Evolutionary conservation across 2,329 filamentous ascomycete genomes (phyloP), one percentile per base, ranked within the genome.

Genomic region (Canariomyces notabilis): DNA sequence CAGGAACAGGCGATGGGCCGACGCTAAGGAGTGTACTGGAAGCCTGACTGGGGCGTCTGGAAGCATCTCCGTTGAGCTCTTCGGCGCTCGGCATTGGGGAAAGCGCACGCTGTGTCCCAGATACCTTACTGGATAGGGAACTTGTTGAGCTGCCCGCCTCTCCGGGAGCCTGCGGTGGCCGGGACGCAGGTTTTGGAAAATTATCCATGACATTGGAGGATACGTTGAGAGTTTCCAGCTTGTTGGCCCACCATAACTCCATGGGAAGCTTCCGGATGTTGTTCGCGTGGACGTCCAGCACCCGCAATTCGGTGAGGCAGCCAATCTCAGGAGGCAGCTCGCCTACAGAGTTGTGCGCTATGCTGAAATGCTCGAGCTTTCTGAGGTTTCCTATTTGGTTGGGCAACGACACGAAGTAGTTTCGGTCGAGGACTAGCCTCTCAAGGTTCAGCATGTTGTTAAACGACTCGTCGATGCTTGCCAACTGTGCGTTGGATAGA

Each of bases 181-280:
- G 81, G 7, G 85, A 85, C 2, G 83, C 77, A 18, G 88, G 88
- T 62, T 95, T 96, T 1, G 93, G 93, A 61, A 98, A 97, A 33
- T 80, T 82, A 41, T 90, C 85, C 16, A 98, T 74, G 6, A 97
- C 84, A 57, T 98, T 98, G 9, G 93, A 96, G 0, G 91, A 97
- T 11, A 95, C 83, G 58, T 98, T 98, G 49, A 98, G 77, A 0
- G 85, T 91, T 65, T 97, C 90, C 44, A 98, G 69, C 61, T 85
- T 89, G 57, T 85, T 84, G 42, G 91, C 91, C 74, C 88, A 91
- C 93, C 93, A 98, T n/a, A 98, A 77, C 61, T 98, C 93, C 61
- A 87, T 81, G 2, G 93, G 93, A 23, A 98, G 73, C 59, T 85
- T 85, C 54, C 84, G 85, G 48, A 98, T 77, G 61, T 97, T 98